Percentiles rank a stretch among this genome's conserved stretches.
Evolutionary conservation across 1,139 yeast genomes (phyloP).

Genomic region (Suhomyces wounanorum): DNA sequence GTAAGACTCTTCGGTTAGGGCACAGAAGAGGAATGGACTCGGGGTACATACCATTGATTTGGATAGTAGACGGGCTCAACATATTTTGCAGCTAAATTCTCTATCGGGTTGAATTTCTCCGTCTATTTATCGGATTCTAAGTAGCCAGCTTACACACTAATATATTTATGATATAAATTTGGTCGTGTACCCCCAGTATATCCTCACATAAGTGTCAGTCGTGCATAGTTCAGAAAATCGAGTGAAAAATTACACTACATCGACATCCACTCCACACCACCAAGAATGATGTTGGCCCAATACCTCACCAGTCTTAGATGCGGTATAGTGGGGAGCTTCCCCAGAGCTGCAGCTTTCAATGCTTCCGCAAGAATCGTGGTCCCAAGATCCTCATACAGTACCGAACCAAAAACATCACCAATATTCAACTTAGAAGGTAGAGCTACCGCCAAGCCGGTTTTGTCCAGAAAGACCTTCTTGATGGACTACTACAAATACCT

Average conservation of each 20-base stretch:
- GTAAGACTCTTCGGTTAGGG: no score
- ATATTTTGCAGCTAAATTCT: no score
- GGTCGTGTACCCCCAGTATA: not conserved
- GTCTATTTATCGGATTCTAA: no score
- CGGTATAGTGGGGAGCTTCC: not conserved
- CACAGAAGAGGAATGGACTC: no score
- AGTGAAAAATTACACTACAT: slow-evolving; percentile 11
- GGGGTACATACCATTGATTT: no score
- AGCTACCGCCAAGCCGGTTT: slow-evolving; percentile 52
- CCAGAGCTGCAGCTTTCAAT: not conserved
- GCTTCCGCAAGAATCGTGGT: not conserved
- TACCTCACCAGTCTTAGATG: slow-evolving; percentile 3
- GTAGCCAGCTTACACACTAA: no score
- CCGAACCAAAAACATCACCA: slow-evolving; percentile 8
- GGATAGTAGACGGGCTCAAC: no score
- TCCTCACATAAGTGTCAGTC: not conserved
- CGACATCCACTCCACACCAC: slow-evolving; percentile 6
- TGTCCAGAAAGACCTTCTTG: slow-evolving; percentile 79
- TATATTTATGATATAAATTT: no score
- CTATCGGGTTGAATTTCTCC: no score
- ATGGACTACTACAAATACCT: slow-evolving; percentile 76
- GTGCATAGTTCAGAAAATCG: slow-evolving; percentile 2
- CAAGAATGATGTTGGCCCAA: slow-evolving; percentile 3
- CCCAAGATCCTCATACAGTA: slow-evolving; percentile 6
- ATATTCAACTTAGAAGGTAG: slow-evolving; percentile 24